Conservation (phyloP, 257 asterid genomes). For the Ilex asprella region DNA sequence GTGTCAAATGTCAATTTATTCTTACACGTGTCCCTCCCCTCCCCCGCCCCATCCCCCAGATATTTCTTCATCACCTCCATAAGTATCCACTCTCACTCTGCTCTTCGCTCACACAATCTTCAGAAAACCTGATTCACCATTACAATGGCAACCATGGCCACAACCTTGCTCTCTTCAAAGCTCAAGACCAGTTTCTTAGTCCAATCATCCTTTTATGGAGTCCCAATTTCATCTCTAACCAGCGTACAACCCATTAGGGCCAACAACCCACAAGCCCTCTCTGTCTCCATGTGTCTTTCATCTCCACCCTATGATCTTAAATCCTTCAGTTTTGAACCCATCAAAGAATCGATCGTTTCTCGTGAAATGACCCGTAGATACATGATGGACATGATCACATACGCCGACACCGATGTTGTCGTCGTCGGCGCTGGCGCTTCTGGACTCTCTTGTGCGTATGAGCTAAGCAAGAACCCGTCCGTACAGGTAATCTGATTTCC, state of each 20-base stretch:
- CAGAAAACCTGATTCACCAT: too few species aligned
- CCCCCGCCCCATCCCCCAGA: neutral
- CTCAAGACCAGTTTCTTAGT: conserved; percentile 44
- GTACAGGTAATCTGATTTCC: conserved; percentile 19
- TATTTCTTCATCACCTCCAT: conserved; percentile 6
- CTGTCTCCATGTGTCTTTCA: conserved; percentile 39
- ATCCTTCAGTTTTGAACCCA: conserved; percentile 52
- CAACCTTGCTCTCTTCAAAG: conserved; percentile 27
- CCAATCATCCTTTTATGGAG: conserved; percentile 57
- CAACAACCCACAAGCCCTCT: conserved; percentile 13
- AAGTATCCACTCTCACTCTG: neutral
- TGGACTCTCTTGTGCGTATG: conserved; percentile 86
- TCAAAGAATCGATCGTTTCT: conserved; percentile 70
- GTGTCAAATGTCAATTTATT: too few species aligned
- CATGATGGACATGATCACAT: conserved; percentile 84
- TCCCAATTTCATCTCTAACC: conserved; percentile 24
- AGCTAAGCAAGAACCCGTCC: conserved; percentile 68
- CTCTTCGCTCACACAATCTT: neutral
- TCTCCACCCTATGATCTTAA: conserved; percentile 38
- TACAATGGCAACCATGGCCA: conserved; percentile 73
- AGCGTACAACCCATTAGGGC: conserved; percentile 39
- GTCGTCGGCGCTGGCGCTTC: conserved; percentile 88
- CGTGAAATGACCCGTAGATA: conserved; percentile 83
- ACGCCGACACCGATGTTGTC: conserved; percentile 82
- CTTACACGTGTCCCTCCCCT: conserved; percentile 2